These are phyloP conservation scores for Cyberlindnera sargentensis DNA, from an alignment of 805 yeast genomes.

Conservation along the genomic window DNA sequence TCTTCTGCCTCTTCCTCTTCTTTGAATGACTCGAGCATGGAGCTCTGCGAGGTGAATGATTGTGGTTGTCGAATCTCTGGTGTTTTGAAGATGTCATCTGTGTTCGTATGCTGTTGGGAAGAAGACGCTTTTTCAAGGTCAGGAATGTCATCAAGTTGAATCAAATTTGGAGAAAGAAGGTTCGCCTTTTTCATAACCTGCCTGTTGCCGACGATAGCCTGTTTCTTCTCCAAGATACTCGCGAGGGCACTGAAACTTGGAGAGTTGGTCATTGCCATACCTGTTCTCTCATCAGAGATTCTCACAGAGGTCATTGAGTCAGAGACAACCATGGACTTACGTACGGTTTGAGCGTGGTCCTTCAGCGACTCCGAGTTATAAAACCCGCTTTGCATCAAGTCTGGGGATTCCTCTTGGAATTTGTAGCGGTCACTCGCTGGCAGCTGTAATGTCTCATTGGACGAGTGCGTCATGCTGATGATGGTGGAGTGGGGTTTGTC, in stretches of 20 bases:
- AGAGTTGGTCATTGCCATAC: slow-evolving; percentile 32
- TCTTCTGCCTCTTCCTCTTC: slow-evolving; percentile 10
- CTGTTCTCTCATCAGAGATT: slow-evolving; percentile 1
- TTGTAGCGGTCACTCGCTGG: slow-evolving; percentile 1
- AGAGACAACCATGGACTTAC: slow-evolving; percentile 19
- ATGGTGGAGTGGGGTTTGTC: not conserved
- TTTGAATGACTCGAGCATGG: too few relatives aligned
- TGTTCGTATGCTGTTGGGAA: not conserved
- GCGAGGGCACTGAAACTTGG: slow-evolving; percentile 39
- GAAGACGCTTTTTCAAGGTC: not conserved
- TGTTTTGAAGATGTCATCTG: slow-evolving; percentile 21
- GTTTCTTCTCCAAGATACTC: slow-evolving; percentile 31
- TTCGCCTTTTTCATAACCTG: not conserved
- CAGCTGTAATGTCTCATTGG: not conserved
- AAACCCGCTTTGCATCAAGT: slow-evolving; percentile 15
- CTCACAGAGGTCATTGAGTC: slow-evolving; percentile 20
- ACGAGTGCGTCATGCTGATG: not conserved
- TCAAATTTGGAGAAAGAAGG: slow-evolving; percentile 26
- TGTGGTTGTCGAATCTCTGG: slow-evolving; percentile 18
- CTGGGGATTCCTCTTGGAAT: slow-evolving; percentile 15
- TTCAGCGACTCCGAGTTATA: slow-evolving; percentile 12
- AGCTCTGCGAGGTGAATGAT: slow-evolving; percentile 5
- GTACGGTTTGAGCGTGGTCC: slow-evolving; percentile 17
- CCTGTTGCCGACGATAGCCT: slow-evolving; percentile 18
- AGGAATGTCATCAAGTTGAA: slow-evolving; percentile 27